Evolutionary conservation across 2,329 filamentous ascomycete genomes (phyloP).

Genomic region (Fusarium sp.): DNA sequence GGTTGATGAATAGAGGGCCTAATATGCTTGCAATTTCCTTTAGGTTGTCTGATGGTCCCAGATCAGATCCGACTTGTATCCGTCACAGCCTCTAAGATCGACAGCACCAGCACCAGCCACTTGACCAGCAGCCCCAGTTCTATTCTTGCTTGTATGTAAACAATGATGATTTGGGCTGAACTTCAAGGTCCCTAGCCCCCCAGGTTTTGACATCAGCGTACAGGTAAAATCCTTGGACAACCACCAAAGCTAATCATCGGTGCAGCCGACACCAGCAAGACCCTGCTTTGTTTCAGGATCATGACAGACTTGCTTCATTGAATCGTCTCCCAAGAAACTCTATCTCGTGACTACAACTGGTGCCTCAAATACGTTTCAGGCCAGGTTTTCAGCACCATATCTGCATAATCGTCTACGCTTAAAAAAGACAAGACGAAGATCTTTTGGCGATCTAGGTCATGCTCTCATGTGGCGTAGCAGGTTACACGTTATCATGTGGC

Average conservation of each 20-base stretch:
- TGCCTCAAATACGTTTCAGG: constrained; percentile 36
- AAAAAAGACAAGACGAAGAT: constrained; percentile 3
- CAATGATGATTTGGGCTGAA: constrained; percentile 11
- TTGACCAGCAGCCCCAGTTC: constrained; percentile 30
- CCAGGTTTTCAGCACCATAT: not conserved
- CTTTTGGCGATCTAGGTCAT: constrained; percentile 6
- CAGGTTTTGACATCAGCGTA: constrained; percentile 29
- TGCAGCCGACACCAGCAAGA: constrained; percentile 11
- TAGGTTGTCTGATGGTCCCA: not conserved
- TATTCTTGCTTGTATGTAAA: constrained; percentile 31
- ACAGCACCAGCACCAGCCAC: constrained; percentile 34
- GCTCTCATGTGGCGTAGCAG: constrained; percentile 25
- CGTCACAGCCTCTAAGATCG: constrained; percentile 23
- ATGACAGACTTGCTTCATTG: constrained; percentile 24
- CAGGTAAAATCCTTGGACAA: constrained; percentile 22
- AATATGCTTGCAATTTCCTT: constrained; percentile 12
- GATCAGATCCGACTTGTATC: constrained; percentile 5
- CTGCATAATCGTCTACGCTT: constrained; percentile 2
- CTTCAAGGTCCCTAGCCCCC: not conserved
- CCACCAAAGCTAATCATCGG: constrained; percentile 14
- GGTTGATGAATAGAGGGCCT: not conserved
- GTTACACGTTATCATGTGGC: constrained; percentile 22
- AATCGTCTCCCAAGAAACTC: constrained; percentile 3
- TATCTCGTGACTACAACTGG: constrained; percentile 6
- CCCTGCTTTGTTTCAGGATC: constrained; percentile 33